Evolutionary conservation across 805 yeast species (phyloP).

Genomic region (Wickerhamomyces mucosus): DNA sequence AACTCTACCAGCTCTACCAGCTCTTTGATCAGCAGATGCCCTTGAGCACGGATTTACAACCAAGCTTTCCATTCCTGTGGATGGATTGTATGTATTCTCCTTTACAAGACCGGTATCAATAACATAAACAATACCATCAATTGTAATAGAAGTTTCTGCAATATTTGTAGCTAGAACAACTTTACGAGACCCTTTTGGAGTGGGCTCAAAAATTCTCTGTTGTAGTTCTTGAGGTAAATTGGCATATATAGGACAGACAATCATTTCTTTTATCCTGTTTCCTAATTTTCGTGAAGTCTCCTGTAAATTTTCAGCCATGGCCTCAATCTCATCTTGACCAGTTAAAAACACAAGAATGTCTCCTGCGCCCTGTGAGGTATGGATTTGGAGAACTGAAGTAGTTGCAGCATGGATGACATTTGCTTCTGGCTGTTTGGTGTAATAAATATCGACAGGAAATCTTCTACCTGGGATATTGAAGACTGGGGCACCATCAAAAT

Average conservation of each 20-base stretch:
- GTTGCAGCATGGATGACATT: slow-evolving; percentile 87
- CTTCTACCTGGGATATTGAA: slow-evolving; percentile 87
- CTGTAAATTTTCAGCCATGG: slow-evolving; percentile 57
- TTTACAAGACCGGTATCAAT: slow-evolving; percentile 94
- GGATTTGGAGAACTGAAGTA: slow-evolving; percentile 82
- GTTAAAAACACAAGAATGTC: slow-evolving; percentile 88
- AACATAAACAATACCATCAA: slow-evolving; percentile 91
- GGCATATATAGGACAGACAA: slow-evolving; percentile 84
- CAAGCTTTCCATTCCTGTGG: slow-evolving; percentile 81
- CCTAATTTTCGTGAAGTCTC: slow-evolving; percentile 64
- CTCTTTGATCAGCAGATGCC: slow-evolving; percentile 94
- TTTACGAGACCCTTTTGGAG: slow-evolving; percentile 71
- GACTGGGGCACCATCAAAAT: slow-evolving; percentile 77
- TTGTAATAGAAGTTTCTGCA: slow-evolving; percentile 94
- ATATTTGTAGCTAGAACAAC: slow-evolving; percentile 93
- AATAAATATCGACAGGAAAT: slow-evolving; percentile 83
- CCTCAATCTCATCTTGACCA: slow-evolving; percentile 94
- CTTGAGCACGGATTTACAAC: slow-evolving; percentile 83
- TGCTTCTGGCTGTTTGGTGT: slow-evolving; percentile 80
- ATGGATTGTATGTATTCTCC: slow-evolving; percentile 81
- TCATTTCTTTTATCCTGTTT: slow-evolving; percentile 37
- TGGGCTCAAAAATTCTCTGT: slow-evolving; percentile 72
- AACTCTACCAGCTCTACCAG: slow-evolving; percentile 97
- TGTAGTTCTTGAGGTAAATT: slow-evolving; percentile 84
- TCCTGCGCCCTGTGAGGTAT: slow-evolving; percentile 59